These are phyloP conservation scores for Sporothrix brunneoviolacea DNA, from an alignment of 2,329 filamentous ascomycete species.

Conservation along the genomic window DNA sequence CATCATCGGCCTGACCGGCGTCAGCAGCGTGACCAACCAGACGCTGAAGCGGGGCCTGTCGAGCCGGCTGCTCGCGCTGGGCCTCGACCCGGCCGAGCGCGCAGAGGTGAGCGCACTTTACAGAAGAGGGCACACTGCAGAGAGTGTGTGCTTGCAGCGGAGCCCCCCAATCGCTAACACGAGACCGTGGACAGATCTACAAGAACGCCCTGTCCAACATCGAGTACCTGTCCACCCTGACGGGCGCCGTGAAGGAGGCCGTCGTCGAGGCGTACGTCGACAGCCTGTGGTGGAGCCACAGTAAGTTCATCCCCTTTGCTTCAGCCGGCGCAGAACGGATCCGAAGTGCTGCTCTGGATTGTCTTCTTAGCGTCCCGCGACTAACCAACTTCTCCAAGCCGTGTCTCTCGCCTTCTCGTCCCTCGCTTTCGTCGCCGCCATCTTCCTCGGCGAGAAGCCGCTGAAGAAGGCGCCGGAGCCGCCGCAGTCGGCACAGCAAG, in stretches of 20 bases:
- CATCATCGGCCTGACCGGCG: constrained; percentile 33
- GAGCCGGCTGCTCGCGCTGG: constrained; percentile 20
- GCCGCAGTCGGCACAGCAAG: not conserved
- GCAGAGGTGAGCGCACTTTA: constrained; percentile 21
- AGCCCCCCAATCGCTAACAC: not conserved
- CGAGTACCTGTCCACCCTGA: constrained; percentile 13
- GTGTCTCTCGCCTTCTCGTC: constrained; percentile 18
- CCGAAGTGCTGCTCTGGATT: no score
- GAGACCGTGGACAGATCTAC: constrained; percentile 6
- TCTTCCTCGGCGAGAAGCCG: constrained; percentile 16
- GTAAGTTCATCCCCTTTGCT: constrained; percentile 3
- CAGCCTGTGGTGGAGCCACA: constrained; percentile 19
- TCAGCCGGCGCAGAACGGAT: no score
- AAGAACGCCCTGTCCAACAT: constrained; percentile 16
- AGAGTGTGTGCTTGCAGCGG: no score
- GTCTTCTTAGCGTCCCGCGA: no score
- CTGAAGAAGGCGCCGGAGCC: constrained; percentile 8
- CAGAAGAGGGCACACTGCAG: no score
- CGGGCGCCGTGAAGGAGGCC: constrained; percentile 13
- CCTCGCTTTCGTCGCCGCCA: constrained; percentile 3
- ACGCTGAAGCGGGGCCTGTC: constrained; percentile 20
- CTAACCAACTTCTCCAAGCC: constrained; percentile 4
- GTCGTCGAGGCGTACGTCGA: constrained; percentile 18
- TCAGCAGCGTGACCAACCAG: constrained; percentile 30
- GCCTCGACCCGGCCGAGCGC: constrained; percentile 18